Conservation (phyloP, 345 rosid species). For the Diplotaxis tenuifolia region DNA sequence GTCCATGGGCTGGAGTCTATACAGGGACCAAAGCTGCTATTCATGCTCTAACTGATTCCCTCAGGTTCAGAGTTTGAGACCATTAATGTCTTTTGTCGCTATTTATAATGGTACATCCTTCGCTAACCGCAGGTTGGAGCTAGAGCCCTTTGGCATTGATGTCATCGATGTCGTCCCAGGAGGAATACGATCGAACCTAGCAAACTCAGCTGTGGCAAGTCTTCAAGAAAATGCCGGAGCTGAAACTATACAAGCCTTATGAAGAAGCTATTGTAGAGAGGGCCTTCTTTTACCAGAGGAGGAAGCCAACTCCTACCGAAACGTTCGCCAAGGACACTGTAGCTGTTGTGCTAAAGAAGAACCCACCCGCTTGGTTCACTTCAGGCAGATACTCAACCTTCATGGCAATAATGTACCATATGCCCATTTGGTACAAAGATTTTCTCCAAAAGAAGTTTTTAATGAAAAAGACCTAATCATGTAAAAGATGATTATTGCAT, state of each 20-base stretch:
- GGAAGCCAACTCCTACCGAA: slow-evolving; percentile 59
- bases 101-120: too few relatives aligned
- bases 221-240: slow-evolving; percentile 66
- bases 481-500: too few relatives aligned
- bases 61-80: background rate
- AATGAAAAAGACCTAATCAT: slow-evolving; percentile 44
- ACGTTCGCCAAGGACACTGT: slow-evolving; percentile 70
- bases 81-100: background rate
- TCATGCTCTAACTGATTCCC: background rate
- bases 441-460: slow-evolving; percentile 43
- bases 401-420: slow-evolving; percentile 54
- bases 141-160: slow-evolving; percentile 68
- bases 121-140: slow-evolving; percentile 58
- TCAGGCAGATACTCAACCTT: slow-evolving; percentile 57
- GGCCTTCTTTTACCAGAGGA: slow-evolving; percentile 51
- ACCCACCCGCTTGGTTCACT: slow-evolving; percentile 81
- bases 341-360: slow-evolving; percentile 51
- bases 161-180: slow-evolving; percentile 78
- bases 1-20: background rate
- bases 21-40: slow-evolving; percentile 1
- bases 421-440: slow-evolving; percentile 64
- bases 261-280: slow-evolving; percentile 56
- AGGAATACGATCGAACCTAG: slow-evolving; percentile 73
- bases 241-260: slow-evolving; percentile 70
- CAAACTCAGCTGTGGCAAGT: slow-evolving; percentile 51